Evolutionary conservation across 1,139 yeast species (phyloP), one percentile per base, ranked within the genome.

Genomic region (Yamadazyma triangularis): DNA sequence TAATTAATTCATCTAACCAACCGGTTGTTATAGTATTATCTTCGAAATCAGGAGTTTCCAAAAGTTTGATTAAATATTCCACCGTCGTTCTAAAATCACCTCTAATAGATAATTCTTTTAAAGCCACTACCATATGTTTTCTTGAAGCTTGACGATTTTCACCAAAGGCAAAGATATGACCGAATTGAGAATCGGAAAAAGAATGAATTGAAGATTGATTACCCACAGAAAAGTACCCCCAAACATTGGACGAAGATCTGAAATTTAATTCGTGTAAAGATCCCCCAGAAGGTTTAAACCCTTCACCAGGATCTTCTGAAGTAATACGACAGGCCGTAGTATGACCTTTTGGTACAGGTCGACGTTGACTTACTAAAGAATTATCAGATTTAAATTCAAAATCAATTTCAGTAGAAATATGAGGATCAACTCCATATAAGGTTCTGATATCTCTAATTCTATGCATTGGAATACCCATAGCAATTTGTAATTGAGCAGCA

Each of bases 271-370:
- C 98, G 49, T 88, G 96, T 63, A 91, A 73, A 38, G 89, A 79
- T 69, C 98, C 98, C 53, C 96, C 94, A 30, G 96, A 86, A 37
- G 98, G 98, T 62, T 91, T 91, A 73, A 91, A 91, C 29, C 98
- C 98, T 67, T 89, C 97, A 57, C 96, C 94, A 24, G 98, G 98
- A 64, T 91, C 98, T 65, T 91, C 98, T 7, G 96, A 86, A 20
- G 98, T 91, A 59, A 91, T 91, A 71, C 98, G 89, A 68, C 97
- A 89, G 32, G 98, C 98, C 31, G 97, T 91, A 58, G 96, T 86
- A 62, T 91, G 98, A 42, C 98, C 98, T 68, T 87, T 87, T 47
- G 98, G 98, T 44, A 74, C 76, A 28, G 98, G 98, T 48, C 78
- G 79, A 61, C 97, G 80, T 67, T 91, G 98, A 35, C 82, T 75